Percentiles rank a stretch among this genome's conserved stretches.
phyloP scores from a whole-genome alignment of 2,329 filamentous ascomycete species.

The Achaetomium macrosporum region DNA sequence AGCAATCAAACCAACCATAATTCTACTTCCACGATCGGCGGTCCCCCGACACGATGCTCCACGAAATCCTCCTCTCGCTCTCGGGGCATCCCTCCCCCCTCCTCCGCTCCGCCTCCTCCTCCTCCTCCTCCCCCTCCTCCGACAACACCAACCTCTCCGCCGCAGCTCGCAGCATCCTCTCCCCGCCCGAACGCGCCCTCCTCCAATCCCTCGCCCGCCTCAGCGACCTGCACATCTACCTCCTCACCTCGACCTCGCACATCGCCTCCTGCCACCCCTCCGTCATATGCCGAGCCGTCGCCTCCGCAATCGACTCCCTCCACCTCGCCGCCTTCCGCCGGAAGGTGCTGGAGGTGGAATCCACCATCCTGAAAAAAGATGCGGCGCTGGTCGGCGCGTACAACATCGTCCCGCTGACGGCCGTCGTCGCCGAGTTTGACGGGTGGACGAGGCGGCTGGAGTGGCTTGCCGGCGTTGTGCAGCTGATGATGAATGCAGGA shows the following conservation, averaged over 20 bases:
- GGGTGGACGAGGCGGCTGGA: slow-evolving; percentile 78
- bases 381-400: slow-evolving; percentile 80
- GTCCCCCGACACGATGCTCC: slow-evolving; percentile 63
- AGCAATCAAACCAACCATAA: background rate
- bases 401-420: slow-evolving; percentile 85
- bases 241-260: slow-evolving; percentile 60
- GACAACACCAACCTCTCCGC: slow-evolving; percentile 34
- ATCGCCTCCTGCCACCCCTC: slow-evolving; percentile 70
- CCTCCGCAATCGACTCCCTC: slow-evolving; percentile 65
- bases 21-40: background rate
- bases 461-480: slow-evolving; percentile 73
- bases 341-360: slow-evolving; percentile 80
- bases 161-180: slow-evolving; percentile 45
- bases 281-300: slow-evolving; percentile 80
- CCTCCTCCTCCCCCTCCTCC: background rate
- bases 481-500: slow-evolving; percentile 58
- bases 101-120: slow-evolving; percentile 49
- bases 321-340: slow-evolving; percentile 77
- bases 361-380: slow-evolving; percentile 68
- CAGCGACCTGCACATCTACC: slow-evolving; percentile 68
- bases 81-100: slow-evolving; percentile 90
- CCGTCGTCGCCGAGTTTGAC: slow-evolving; percentile 77
- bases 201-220: slow-evolving; percentile 71
- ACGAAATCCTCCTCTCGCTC: slow-evolving; percentile 95
- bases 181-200: slow-evolving; percentile 77